Conservation (phyloP, 768 basidiomycete species). For the Lentinula raphanica region DNA sequence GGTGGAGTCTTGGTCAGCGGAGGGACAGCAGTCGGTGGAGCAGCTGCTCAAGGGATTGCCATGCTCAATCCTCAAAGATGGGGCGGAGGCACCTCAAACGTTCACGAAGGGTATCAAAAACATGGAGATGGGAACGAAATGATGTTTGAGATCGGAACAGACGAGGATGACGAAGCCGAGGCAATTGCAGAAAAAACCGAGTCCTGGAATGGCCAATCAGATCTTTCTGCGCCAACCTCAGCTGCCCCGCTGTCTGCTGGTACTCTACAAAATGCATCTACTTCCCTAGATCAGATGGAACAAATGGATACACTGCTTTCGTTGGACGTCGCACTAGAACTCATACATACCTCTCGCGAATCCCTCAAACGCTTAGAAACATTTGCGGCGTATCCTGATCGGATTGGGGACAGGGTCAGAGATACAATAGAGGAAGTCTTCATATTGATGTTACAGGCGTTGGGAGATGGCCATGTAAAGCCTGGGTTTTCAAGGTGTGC, state of each 20-base stretch:
- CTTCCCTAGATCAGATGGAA: conserved; percentile 5
- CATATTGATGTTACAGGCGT: conserved; percentile 71
- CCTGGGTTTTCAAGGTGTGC: conserved; percentile 75
- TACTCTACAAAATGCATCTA: not conserved
- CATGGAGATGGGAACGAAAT: conserved; percentile 36
- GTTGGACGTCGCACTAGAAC: conserved; percentile 82
- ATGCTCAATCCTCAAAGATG: conserved; percentile 91
- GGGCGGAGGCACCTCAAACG: conserved; percentile 37
- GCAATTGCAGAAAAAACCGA: not conserved
- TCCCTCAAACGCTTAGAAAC: conserved; percentile 89
- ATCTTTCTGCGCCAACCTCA: not conserved
- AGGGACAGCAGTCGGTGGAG: conserved; percentile 66
- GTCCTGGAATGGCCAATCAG: not conserved
- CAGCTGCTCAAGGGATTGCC: conserved; percentile 76
- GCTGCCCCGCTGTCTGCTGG: not conserved
- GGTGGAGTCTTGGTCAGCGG: conserved; percentile 60
- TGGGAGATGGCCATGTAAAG: conserved; percentile 74
- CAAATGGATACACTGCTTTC: conserved; percentile 86
- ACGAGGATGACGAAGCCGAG: conserved; percentile 32
- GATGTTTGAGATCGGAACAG: conserved; percentile 47
- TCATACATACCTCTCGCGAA: conserved; percentile 92
- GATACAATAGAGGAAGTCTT: conserved; percentile 96
- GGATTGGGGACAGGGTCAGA: conserved; percentile 79
- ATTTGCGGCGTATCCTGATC: conserved; percentile 78
- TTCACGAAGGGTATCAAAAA: conserved; percentile 26